These are phyloP conservation scores for Phoma sp. DNA, from an alignment of 2,329 filamentous ascomycete genomes.

Conservation along the genomic window DNA sequence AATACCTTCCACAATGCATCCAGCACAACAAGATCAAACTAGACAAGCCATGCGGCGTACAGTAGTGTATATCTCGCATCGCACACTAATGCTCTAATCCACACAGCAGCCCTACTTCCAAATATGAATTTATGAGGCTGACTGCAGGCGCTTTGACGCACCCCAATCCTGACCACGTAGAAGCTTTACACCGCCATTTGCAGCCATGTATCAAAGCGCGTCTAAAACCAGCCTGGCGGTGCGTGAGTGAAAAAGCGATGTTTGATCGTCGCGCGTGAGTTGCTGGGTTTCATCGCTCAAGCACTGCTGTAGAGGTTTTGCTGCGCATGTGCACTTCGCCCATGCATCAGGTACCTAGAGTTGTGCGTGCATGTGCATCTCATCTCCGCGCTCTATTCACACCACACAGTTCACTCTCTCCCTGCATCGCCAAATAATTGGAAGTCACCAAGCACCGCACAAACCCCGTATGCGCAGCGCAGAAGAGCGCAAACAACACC, in stretches of 20 bases:
- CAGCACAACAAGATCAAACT: neutral
- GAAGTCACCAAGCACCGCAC: too few species aligned
- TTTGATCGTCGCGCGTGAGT: neutral
- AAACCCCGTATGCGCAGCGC: neutral
- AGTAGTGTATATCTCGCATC: neutral
- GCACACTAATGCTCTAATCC: too few species aligned
- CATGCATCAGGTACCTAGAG: neutral
- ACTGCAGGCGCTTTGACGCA: constrained; percentile 12
- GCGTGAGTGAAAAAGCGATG: neutral
- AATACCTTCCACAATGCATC: too few species aligned
- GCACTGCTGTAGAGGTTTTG: neutral
- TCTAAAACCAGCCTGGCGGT: neutral
- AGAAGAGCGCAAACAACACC: neutral
- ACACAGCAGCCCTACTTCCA: neutral
- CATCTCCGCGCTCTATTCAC: too few species aligned
- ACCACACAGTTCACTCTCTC: too few species aligned
- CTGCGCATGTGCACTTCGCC: neutral
- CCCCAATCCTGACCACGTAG: constrained; percentile 9
- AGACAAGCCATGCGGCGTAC: neutral
- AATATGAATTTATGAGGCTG: constrained; percentile 6
- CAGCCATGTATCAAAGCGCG: neutral
- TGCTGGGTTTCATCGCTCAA: neutral
- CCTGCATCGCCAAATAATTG: too few species aligned
- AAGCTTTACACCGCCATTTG: constrained; percentile 16
- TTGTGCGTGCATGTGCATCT: neutral